These are phyloP conservation scores for Blumeria hordei DNA, from an alignment of 2,329 filamentous ascomycete genomes.

Conservation along the genomic window DNA sequence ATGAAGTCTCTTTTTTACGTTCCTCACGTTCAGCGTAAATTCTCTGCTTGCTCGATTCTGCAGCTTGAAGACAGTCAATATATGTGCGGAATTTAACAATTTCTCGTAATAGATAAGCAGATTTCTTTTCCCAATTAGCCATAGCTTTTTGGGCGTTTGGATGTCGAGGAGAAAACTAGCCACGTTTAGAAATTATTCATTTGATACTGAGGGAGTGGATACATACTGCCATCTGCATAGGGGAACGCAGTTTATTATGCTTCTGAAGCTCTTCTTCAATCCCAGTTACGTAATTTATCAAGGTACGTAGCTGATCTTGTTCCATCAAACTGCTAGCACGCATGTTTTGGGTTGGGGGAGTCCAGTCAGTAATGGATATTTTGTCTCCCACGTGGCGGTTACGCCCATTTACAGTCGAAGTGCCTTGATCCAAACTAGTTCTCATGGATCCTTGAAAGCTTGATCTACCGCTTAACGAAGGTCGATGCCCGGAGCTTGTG, in stretches of 20 bases:
- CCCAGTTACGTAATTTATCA: slow-evolving; percentile 57
- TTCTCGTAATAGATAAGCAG: slow-evolving; percentile 69
- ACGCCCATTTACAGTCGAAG: slow-evolving; percentile 7
- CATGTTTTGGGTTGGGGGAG: slow-evolving; percentile 72
- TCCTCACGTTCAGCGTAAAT: slow-evolving; percentile 38
- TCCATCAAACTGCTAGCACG: slow-evolving; percentile 59
- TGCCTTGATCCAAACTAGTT: slow-evolving; percentile 26
- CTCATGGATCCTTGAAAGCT: slow-evolving; percentile 35
- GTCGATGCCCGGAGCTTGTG: slow-evolving; percentile 3
- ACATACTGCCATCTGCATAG: slow-evolving; percentile 59
- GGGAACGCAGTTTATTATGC: slow-evolving; percentile 70
- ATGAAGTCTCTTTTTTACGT: slow-evolving; percentile 4
- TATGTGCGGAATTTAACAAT: slow-evolving; percentile 96
- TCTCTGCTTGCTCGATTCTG: slow-evolving; percentile 39
- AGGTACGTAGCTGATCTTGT: slow-evolving; percentile 51
- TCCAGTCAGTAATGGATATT: slow-evolving; percentile 68
- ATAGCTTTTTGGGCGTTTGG: slow-evolving; percentile 64
- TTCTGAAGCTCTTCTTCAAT: slow-evolving; percentile 66
- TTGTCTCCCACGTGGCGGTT: slow-evolving; percentile 63
- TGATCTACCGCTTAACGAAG: slow-evolving; percentile 13
- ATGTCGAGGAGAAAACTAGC: slow-evolving; percentile 56
- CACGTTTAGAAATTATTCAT: neutral
- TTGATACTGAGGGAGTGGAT: neutral
- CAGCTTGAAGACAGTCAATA: slow-evolving; percentile 58
- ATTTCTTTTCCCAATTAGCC: slow-evolving; percentile 94